Evolutionary conservation across 805 yeast species (phyloP), one percentile per base, ranked within the genome.

Genomic region (Ogataea zsoltii): DNA sequence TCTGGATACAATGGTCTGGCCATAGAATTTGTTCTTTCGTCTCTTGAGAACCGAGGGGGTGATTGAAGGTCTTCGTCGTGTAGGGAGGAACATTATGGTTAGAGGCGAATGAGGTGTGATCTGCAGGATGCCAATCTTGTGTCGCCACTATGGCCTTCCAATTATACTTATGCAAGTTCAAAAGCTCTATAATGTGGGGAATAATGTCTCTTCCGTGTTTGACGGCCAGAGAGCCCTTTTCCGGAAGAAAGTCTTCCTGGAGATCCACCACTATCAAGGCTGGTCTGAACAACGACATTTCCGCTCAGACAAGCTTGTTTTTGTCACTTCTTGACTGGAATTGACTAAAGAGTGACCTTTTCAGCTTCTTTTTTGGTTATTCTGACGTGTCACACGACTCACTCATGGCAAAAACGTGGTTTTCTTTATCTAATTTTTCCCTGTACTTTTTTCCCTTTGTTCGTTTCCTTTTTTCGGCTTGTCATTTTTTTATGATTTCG

Each of bases 1-100:
- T 72, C 57, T 88, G 91, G 13, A 91, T 78, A 63, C 97, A 91
- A 61, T 91, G 98, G 44, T 79, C 91, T 0, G 98, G 97, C 97
- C 97, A 91, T 3, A 89, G 71, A 0, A 75, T 72, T 51, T 80
- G 82, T 21, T 57, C 28, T 16, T 66, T 65, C 0, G 66, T 61
- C 2, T 43, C 44, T 46, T 67, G 69, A 1, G 50, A 47, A 12
- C 60, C 65, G 7, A 67, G 54, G 0, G 94, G 91, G 39, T 82
- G 78, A 1, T 56, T 41, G 58, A 83, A 79, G 14, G 60, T 67
- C 33, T 78, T 53, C 1, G 68, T 58, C 0, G 80, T 67, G 58
- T 71, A 90, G 2, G 90, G 86, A 2, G 62, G 45, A 19, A 51
- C 64, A 29, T 53, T 61, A 57, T 89, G 90, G 38, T 74, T 76